Evolutionary conservation across 306 rosid genomes (phyloP), one percentile per base, ranked within the genome.

Genomic region (Cicer arietinum): DNA sequence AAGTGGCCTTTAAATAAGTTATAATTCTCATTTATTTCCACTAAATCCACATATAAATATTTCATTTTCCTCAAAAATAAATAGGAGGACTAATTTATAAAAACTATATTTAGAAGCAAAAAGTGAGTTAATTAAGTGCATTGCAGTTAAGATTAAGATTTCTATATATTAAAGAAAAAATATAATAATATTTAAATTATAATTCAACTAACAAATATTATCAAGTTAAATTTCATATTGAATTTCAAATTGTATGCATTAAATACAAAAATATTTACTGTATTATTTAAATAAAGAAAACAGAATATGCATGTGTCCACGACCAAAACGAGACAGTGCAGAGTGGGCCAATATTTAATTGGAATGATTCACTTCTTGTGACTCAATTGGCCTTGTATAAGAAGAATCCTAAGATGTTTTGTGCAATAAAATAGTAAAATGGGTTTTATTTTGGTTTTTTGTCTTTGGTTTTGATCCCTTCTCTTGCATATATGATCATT

Each of bases 321-420:
- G 66, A 60, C 20, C 80, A 60, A 12, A 75, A 72, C 10, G 35
- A 58, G 79, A 79, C 79, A 76, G 53, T 65, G 76, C 8, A 58
- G 70, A 45, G 73, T 79, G 84, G 79, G 74, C 74, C 84, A 73
- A 60, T 77, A 45, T 56, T 60, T 71, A 59, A 68, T 68, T 58
- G 51, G 56, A 82, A 77, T 77, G 80, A 69, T 54, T 73, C 77
- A 73, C 74, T 73, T 58, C 57, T 52, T 79, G 76, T 73, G 64
- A 14, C 74, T 79, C 68, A 7, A 17, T 64, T 75, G 76, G 69
- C 30, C 65, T 73, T 48, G 25, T 22, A 54, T 62, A 69, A 76
- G 77, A 84, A 76, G 87, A 84, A 84, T 84, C 87, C 82, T 76
- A 83, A 54, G 79, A 80, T 84, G 79, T 58, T 71, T 69, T 71